Evolutionary conservation across 1,139 yeast species (phyloP).

Genomic region (Debaryomyces nepalensis): DNA sequence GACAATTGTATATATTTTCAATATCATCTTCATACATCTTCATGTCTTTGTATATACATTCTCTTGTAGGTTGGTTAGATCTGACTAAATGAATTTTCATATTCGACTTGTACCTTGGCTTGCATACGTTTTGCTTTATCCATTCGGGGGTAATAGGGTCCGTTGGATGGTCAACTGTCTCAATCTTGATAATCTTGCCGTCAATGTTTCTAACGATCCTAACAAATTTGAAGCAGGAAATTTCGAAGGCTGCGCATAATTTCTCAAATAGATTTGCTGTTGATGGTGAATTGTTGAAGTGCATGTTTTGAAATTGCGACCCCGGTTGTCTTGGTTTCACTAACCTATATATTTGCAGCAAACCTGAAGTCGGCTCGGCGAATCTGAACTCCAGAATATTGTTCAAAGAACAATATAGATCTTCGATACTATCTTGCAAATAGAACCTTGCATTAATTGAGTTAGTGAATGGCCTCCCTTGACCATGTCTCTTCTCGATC

Average conservation of each 20-base stretch:
- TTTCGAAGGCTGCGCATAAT: conserved; percentile 24
- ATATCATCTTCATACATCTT: conserved; percentile 7
- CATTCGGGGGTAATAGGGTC: conserved; percentile 29
- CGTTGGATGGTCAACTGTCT: conserved; percentile 27
- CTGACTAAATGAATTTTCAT: conserved; percentile 44
- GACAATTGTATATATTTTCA: conserved; percentile 4
- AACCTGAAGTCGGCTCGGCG: background rate
- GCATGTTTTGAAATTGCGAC: conserved; percentile 5
- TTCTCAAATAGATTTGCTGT: conserved; percentile 19
- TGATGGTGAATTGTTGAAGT: conserved; percentile 9
- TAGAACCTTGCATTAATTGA: conserved; percentile 34
- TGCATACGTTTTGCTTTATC: conserved; percentile 44
- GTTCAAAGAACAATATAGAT: conserved; percentile 24
- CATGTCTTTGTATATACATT: conserved; percentile 11
- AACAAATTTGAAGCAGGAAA: conserved; percentile 32
- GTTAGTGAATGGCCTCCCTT: conserved; percentile 45
- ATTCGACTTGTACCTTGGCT: conserved; percentile 48
- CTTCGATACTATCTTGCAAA: conserved; percentile 23
- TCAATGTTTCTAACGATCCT: conserved; percentile 41
- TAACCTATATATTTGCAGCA: background rate
- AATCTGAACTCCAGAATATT: conserved; percentile 15
- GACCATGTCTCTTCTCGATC: conserved; percentile 1
- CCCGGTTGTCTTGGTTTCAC: background rate
- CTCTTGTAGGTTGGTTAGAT: conserved; percentile 1
- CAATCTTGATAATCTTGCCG: conserved; percentile 41